Conservation (phyloP, 2,329 filamentous ascomycete genomes). For the Cryphonectria parasitica region DNA sequence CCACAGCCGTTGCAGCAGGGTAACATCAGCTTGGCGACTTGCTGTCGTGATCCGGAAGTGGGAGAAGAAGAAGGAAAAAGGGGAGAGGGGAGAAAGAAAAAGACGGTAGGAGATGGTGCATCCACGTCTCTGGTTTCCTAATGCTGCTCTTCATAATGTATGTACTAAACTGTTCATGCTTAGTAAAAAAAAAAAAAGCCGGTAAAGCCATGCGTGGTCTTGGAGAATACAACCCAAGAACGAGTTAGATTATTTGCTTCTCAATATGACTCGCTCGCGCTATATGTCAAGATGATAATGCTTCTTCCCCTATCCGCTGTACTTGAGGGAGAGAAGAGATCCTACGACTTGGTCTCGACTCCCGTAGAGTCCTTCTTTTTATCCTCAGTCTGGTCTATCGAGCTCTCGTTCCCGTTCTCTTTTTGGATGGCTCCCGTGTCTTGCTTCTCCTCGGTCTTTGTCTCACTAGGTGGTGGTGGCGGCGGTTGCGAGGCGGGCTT, state of each 20-base stretch:
- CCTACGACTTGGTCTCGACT: conserved; percentile 4
- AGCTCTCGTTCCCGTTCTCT: conserved; percentile 9
- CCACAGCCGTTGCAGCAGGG: not conserved
- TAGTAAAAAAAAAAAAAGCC: not conserved
- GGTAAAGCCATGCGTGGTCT: not conserved
- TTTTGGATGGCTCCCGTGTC: conserved; percentile 12
- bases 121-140: not conserved
- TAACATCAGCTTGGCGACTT: conserved; percentile 3
- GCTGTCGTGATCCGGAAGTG: conserved; percentile 8
- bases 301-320: not conserved
- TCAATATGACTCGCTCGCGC: conserved; percentile 16
- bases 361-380: conserved; percentile 19
- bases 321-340: not conserved
- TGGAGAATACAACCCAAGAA: conserved; percentile 12
- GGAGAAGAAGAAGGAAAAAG: not conserved
- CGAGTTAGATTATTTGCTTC: conserved; percentile 16
- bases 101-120: not conserved
- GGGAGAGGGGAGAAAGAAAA: no score
- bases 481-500: conserved; percentile 32
- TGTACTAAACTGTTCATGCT: not conserved
- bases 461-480: conserved; percentile 25
- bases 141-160: not conserved
- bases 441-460: conserved; percentile 31
- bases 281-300: conserved; percentile 15
- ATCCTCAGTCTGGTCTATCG: not conserved